Base-by-base conservation (phyloP, 441 rosid species). In the Bruguiera hainesii region DNA sequence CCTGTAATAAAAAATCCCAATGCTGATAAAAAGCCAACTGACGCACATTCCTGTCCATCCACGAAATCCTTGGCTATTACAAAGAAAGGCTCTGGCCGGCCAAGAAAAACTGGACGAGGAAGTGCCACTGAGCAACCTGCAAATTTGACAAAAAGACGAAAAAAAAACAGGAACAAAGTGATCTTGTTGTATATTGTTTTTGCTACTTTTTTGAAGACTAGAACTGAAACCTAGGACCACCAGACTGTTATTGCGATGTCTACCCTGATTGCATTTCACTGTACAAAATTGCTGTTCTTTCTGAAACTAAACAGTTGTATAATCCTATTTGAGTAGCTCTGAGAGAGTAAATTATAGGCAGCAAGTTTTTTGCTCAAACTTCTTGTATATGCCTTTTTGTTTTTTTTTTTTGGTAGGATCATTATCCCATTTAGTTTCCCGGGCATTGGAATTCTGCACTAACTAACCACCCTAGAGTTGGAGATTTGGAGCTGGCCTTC, bases 131-230 rank as follows among this genome's bases (percentile, higher is more conserved):
- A 51, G 18, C 49, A 48, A 53, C 60, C 79, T 1, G 75, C 75
- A 71, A 84, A 53, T 26, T 60, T 76, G 7, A 35, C 60, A 0
- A 81, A 66, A 39, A 81, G 84, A 58, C 59, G 82, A 39, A 87
- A 82, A 80, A 80, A 80, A 75, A 75, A 60, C 4, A 25, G 74
- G 82, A 39, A 77, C 66, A 3, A 60, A 67, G 63, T 84, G 80
- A 83, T 53, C 19, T 20, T 59, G 57, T 46, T 61, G 64, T 69
- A 49, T 3, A 39, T 53, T 60, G 21, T 42, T 71, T 20, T 52
- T 63, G n/a, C 52, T 25, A 6, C 23, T 6, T 21, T 29, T 67
- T 49, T 60, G 42, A 46, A 56, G 21, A 10, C 56, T 10, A n/a
- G 26, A 23, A 19, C 23, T 51, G n/a, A 18, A n/a, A 18, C 20